These are phyloP conservation scores for Penicillium sp. DNA, from an alignment of 2,329 filamentous ascomycete species.

Conservation along the genomic window DNA sequence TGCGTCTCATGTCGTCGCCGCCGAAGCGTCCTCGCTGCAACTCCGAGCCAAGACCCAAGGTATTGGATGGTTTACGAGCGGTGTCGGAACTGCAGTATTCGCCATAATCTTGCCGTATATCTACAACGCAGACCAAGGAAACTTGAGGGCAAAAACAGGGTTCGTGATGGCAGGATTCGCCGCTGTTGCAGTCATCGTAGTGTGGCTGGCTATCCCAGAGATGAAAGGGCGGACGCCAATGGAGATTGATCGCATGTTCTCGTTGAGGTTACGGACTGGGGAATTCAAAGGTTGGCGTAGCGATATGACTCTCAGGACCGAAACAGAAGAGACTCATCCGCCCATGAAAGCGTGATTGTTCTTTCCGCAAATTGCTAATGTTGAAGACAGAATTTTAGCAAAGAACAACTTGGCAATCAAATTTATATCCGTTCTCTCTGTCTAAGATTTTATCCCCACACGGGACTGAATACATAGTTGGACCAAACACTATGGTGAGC, in stretches of 20 bases:
- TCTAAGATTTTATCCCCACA: too few species aligned
- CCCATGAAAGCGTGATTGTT: neutral
- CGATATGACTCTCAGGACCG: neutral
- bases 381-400: too few species aligned
- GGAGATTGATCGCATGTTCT: conserved; percentile 48
- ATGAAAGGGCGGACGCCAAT: conserved; percentile 50
- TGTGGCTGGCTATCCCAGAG: conserved; percentile 52
- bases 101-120: conserved; percentile 51
- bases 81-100: conserved; percentile 43
- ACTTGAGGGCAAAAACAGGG: conserved; percentile 20
- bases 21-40: conserved; percentile 31
- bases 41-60: conserved; percentile 38
- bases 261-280: conserved; percentile 18
- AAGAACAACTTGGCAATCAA: too few species aligned
- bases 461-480: too few species aligned
- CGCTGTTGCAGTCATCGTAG: conserved; percentile 25
- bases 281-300: conserved; percentile 16
- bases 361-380: neutral
- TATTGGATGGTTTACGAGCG: conserved; percentile 43
- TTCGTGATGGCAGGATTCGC: conserved; percentile 24
- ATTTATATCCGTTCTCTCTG: too few species aligned
- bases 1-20: conserved; percentile 34
- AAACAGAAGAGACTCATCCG: neutral
- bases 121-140: conserved; percentile 33
- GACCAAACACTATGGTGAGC: too few species aligned